Conservation (phyloP, 108 stramenopile genomes). For the Ochromonas danica region DNA sequence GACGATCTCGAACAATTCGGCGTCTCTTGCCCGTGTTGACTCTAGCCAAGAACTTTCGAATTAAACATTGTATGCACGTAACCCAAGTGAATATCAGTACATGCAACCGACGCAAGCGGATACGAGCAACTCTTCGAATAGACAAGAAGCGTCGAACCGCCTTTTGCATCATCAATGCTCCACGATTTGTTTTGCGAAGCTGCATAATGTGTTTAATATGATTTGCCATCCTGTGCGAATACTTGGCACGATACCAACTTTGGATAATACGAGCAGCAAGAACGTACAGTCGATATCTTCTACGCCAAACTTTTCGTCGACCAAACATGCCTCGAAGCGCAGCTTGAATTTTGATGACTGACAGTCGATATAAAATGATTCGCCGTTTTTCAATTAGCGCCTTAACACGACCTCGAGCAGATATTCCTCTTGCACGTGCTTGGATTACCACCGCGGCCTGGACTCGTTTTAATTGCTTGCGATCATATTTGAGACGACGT, state of each 20-base stretch:
- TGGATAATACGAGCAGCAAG: slow-evolving; percentile 28
- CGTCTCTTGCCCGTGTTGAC: neutral
- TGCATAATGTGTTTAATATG: neutral
- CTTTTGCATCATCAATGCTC: neutral
- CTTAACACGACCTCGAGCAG: neutral
- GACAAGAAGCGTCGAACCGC: neutral
- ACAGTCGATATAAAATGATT: neutral
- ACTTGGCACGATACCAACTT: neutral
- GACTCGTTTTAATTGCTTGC: neutral
- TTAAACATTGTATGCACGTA: slow-evolving; percentile 9
- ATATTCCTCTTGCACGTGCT: neutral
- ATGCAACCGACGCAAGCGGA: neutral
- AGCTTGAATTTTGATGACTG: slow-evolving; percentile 3
- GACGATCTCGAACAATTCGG: neutral
- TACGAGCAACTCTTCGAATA: slow-evolving; percentile 10
- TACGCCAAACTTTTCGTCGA: neutral
- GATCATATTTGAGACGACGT: neutral
- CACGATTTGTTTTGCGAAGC: neutral
- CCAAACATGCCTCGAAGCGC: neutral
- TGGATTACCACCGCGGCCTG: neutral
- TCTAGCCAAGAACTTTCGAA: neutral
- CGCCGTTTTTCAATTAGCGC: neutral
- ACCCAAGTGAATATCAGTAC: neutral
- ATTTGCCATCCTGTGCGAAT: neutral
- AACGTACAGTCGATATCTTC: neutral